Percentiles rank a stretch among this genome's conserved stretches.
phyloP scores from a whole-genome alignment of 345 rosid genomes.

The Eutrema japonicum region DNA sequence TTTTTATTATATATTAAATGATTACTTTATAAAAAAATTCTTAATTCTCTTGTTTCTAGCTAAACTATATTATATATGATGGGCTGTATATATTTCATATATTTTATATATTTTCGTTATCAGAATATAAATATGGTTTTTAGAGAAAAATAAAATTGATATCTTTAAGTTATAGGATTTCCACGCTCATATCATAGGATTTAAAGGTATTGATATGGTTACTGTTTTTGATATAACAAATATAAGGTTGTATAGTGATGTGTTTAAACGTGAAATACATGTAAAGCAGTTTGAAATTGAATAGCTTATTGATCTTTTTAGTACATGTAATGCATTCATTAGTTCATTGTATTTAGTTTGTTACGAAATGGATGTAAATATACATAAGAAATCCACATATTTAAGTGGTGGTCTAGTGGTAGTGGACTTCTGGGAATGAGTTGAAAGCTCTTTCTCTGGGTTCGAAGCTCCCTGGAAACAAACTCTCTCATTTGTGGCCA shows the following conservation, averaged over 20 bases:
- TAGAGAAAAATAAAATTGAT: neutral
- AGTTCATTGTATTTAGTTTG: neutral
- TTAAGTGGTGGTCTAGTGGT: neutral
- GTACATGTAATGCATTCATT: neutral
- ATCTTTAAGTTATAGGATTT: neutral
- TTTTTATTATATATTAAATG: too few relatives aligned
- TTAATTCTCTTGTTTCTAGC: too few relatives aligned
- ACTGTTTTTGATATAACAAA: constrained; percentile 1
- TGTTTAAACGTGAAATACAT: neutral
- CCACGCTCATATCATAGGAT: neutral
- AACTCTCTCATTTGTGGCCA: too few relatives aligned
- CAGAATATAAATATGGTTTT: neutral
- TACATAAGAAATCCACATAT: constrained; percentile 6
- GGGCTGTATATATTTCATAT: too few relatives aligned
- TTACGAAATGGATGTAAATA: neutral
- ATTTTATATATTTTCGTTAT: too few relatives aligned
- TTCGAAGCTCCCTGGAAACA: too few relatives aligned
- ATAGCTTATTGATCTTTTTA: neutral
- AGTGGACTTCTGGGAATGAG: too few relatives aligned
- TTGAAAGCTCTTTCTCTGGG: too few relatives aligned
- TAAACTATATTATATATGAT: too few relatives aligned
- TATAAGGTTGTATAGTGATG: neutral
- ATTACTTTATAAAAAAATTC: too few relatives aligned
- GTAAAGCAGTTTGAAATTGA: neutral
- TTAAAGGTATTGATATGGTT: neutral